phyloP scores from a whole-genome alignment of 352 stramenopile species.

The Globisporangium canariense region DNA sequence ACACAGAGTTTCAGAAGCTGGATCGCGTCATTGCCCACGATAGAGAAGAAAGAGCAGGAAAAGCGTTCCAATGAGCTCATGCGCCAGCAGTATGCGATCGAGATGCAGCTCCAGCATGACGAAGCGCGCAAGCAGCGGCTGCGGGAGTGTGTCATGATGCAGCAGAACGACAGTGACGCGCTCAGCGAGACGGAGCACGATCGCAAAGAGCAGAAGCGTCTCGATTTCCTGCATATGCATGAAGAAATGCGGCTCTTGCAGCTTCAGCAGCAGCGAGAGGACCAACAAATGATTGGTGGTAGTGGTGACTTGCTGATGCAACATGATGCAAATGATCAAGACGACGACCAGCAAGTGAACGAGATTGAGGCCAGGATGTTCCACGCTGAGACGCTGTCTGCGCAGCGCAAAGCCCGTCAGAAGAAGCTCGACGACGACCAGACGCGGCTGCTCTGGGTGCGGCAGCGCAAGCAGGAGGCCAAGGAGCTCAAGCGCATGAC shows the following conservation, averaged over 20 bases:
- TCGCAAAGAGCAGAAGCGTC: conserved; percentile 16
- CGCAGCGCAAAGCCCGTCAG: conserved; percentile 21
- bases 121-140: conserved; percentile 34
- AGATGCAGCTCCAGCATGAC: conserved; percentile 44
- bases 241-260: conserved; percentile 28
- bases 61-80: conserved; percentile 30
- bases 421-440: conserved; percentile 19
- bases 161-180: conserved; percentile 37
- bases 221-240: conserved; percentile 25
- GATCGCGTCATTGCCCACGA: conserved; percentile 52
- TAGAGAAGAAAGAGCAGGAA: conserved; percentile 44
- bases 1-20: conserved; percentile 44
- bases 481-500: conserved; percentile 41
- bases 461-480: conserved; percentile 24
- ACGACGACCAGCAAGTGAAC: neutral
- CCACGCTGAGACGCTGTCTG: conserved; percentile 1
- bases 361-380: conserved; percentile 12
- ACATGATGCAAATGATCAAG: neutral
- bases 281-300: neutral
- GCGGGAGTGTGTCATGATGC: conserved; percentile 36
- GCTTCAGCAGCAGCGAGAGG: conserved; percentile 8
- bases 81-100: conserved; percentile 37
- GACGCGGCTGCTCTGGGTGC: conserved; percentile 25
- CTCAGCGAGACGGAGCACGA: conserved; percentile 21
- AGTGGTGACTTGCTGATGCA: neutral